Percentiles rank a stretch among this genome's conserved stretches.
phyloP scores from a whole-genome alignment of 1,284 basidiomycete genomes.

The Pascua guehoae region DNA sequence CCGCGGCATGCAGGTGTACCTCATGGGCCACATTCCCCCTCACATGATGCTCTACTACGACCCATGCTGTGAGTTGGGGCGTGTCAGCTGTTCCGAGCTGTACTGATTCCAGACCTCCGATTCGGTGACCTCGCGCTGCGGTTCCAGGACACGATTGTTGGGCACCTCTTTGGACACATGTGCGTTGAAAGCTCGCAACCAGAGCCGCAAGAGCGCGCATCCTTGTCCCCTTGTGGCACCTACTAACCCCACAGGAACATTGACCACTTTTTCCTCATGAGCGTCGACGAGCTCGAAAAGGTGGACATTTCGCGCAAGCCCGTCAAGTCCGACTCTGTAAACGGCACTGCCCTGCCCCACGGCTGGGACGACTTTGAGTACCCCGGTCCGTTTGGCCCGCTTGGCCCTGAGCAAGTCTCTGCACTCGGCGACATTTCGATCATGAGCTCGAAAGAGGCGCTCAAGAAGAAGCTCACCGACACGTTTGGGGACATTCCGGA shows the following conservation, averaged over 20 bases:
- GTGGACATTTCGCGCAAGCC: not conserved
- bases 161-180: slow-evolving; percentile 76
- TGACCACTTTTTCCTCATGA: slow-evolving; percentile 52
- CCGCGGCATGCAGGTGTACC: slow-evolving; percentile 68
- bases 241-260: slow-evolving; percentile 39
- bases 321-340: not conserved
- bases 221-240: not conserved
- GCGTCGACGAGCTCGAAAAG: slow-evolving; percentile 43
- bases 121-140: slow-evolving; percentile 78
- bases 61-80: slow-evolving; percentile 57
- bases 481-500: slow-evolving; percentile 46
- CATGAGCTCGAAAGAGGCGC: slow-evolving; percentile 28
- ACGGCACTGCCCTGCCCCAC: not conserved
- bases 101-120: slow-evolving; percentile 59
- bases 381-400: slow-evolving; percentile 17
- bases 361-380: slow-evolving; percentile 13
- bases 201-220: too few species aligned
- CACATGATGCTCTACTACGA: slow-evolving; percentile 76
- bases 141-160: slow-evolving; percentile 86
- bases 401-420: slow-evolving; percentile 15
- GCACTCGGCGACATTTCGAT: slow-evolving; percentile 7
- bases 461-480: slow-evolving; percentile 43
- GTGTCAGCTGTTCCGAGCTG: not conserved
- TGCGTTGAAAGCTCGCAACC: slow-evolving; percentile 33
- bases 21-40: slow-evolving; percentile 60